These are phyloP conservation scores for Gilbertella persicaria DNA, from an alignment of 371 early-diverging fungal species.

Conservation along the genomic window DNA sequence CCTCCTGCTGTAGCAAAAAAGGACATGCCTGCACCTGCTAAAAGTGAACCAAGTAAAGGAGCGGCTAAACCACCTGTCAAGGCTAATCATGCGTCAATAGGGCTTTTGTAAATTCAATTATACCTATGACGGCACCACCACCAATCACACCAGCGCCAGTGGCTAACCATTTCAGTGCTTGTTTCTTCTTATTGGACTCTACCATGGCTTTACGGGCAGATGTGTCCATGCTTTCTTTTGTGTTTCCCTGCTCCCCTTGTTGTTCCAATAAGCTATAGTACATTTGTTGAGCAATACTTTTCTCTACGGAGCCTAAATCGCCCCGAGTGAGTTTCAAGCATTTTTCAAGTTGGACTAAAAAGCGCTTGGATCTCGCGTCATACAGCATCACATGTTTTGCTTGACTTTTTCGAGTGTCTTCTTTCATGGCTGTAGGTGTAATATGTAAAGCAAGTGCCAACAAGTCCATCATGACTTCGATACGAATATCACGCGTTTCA, in stretches of 20 bases:
- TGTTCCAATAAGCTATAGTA: conserved; percentile 43
- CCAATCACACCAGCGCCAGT: conserved; percentile 63
- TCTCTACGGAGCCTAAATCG: conserved; percentile 41
- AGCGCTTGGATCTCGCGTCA: conserved; percentile 43
- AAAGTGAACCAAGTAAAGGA: conserved; percentile 60
- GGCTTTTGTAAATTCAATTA: background rate
- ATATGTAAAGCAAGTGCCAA: conserved; percentile 24
- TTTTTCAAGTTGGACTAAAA: conserved; percentile 33
- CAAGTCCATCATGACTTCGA: conserved; percentile 36
- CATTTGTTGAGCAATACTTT: conserved; percentile 48
- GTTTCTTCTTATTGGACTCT: conserved; percentile 52
- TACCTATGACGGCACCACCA: conserved; percentile 68
- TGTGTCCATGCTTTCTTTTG: conserved; percentile 26
- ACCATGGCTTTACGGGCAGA: conserved; percentile 51
- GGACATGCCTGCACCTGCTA: conserved; percentile 59
- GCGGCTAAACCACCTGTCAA: conserved; percentile 72
- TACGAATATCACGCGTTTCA: conserved; percentile 36
- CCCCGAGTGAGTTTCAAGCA: conserved; percentile 15
- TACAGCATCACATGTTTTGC: conserved; percentile 29
- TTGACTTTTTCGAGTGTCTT: background rate
- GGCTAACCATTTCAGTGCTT: conserved; percentile 56
- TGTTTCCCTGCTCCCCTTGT: conserved; percentile 9
- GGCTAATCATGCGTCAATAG: conserved; percentile 19
- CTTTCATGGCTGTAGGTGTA: conserved; percentile 2
- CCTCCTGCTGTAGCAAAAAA: conserved; percentile 66